Percentiles rank a stretch among this genome's conserved stretches.
Evolutionary conservation across 1,284 basidiomycete genomes (phyloP).

Genomic region (Schizophyllum commune): DNA sequence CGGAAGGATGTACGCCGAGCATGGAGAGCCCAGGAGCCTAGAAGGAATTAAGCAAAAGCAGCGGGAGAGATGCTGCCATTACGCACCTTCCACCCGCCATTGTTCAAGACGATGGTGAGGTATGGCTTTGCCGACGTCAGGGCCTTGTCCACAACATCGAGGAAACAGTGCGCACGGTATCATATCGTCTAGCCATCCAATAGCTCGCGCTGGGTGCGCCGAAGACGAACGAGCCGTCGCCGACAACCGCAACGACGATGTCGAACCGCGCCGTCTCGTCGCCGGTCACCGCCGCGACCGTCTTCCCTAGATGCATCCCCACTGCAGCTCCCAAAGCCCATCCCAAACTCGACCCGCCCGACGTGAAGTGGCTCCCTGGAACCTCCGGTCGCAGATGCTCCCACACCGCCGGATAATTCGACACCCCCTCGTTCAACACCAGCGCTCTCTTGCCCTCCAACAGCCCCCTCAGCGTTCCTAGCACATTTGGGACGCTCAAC

Average conservation of each 20-base stretch:
- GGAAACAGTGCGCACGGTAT: conserved; percentile 38
- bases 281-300: conserved; percentile 16
- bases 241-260: conserved; percentile 49
- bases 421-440: conserved; percentile 57
- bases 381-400: conserved; percentile 45
- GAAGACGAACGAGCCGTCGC: conserved; percentile 64
- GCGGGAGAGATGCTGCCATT: not conserved
- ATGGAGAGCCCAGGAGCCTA: conserved; percentile 57
- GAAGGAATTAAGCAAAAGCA: conserved; percentile 5
- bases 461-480: conserved; percentile 38
- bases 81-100: conserved; percentile 59
- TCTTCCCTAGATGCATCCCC: conserved; percentile 36
- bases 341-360: conserved; percentile 55
- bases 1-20: conserved; percentile 55
- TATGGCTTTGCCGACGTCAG: conserved; percentile 41
- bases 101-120: conserved; percentile 63
- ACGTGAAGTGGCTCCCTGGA: conserved; percentile 42
- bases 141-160: not conserved
- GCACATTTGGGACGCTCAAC: conserved; percentile 37
- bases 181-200: conserved; percentile 64
- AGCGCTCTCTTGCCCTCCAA: conserved; percentile 33
- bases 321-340: conserved; percentile 61
- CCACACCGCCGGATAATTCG: conserved; percentile 48
- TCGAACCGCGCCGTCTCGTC: conserved; percentile 28
- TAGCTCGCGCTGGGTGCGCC: conserved; percentile 56